phyloP scores from a whole-genome alignment of 1,139 yeast species.

The Arxiozyma slooffiae region DNA sequence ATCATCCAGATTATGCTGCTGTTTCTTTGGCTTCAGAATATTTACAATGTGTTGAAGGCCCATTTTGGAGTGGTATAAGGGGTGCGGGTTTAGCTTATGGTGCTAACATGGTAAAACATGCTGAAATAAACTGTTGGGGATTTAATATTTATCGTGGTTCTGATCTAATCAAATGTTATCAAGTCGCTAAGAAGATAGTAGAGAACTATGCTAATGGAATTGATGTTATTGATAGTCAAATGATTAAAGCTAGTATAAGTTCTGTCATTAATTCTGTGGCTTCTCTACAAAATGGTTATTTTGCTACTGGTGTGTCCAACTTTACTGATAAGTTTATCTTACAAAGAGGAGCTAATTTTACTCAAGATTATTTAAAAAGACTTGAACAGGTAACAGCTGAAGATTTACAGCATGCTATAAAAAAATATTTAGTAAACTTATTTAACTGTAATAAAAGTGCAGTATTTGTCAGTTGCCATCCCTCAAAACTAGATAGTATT shows the following conservation, averaged over 20 bases:
- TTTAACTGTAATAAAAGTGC: slow-evolving; percentile 49
- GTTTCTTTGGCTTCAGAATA: slow-evolving; percentile 68
- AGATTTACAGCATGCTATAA: slow-evolving; percentile 48
- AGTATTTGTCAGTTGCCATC: slow-evolving; percentile 66
- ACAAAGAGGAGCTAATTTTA: slow-evolving; percentile 60
- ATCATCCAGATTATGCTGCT: slow-evolving; percentile 58
- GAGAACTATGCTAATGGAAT: slow-evolving; percentile 47
- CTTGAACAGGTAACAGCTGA: slow-evolving; percentile 45
- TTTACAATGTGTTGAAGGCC: slow-evolving; percentile 86
- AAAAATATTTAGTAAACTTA: slow-evolving; percentile 50
- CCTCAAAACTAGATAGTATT: slow-evolving; percentile 47
- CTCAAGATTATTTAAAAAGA: slow-evolving; percentile 38
- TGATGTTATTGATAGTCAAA: slow-evolving; percentile 44
- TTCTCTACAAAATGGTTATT: slow-evolving; percentile 48
- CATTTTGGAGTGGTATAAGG: slow-evolving; percentile 92
- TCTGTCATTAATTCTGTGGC: slow-evolving; percentile 66
- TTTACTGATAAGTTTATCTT: slow-evolving; percentile 58
- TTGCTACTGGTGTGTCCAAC: slow-evolving; percentile 56
- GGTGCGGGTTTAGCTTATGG: slow-evolving; percentile 96
- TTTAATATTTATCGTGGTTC: slow-evolving; percentile 75
- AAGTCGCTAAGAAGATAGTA: slow-evolving; percentile 60
- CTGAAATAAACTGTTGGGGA: slow-evolving; percentile 59
- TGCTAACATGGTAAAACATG: slow-evolving; percentile 48
- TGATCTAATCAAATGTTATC: slow-evolving; percentile 65
- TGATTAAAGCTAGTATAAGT: slow-evolving; percentile 65